Evolutionary conservation across 139 green algal species (phyloP).

Genomic region (Mesotaenium endlicherianum): DNA sequence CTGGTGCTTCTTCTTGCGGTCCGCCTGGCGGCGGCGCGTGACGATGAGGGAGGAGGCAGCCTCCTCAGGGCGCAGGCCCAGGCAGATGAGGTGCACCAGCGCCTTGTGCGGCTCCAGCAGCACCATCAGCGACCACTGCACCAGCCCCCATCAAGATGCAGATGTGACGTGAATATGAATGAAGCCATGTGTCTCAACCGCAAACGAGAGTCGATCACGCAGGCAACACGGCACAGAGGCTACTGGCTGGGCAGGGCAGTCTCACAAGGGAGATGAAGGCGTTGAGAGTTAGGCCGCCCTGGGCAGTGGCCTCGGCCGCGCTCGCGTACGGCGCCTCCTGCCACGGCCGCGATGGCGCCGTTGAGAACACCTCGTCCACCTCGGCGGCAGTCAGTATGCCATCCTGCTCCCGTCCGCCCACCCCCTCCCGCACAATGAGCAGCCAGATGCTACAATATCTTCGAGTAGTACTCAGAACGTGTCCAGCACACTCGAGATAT

Average conservation of each 20-base stretch:
- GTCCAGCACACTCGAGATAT: not conserved
- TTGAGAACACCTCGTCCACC: constrained; percentile 44
- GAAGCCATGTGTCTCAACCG: not conserved
- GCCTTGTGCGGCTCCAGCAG: not conserved
- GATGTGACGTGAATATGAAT: not conserved
- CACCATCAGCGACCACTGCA: constrained; percentile 18
- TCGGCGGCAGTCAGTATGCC: constrained; percentile 3
- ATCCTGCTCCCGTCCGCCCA: constrained; percentile 7
- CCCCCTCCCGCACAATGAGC: not conserved
- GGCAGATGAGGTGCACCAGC: constrained; percentile 25
- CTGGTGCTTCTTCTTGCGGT: constrained; percentile 24
- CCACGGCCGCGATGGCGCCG: constrained; percentile 16
- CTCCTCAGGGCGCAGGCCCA: not conserved
- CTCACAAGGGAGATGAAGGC: constrained; percentile 13
- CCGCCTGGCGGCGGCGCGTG: constrained; percentile 6
- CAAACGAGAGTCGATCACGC: not conserved
- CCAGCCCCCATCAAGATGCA: not conserved
- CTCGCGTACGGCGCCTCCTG: constrained; percentile 1
- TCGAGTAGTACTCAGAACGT: not conserved
- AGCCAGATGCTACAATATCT: not conserved
- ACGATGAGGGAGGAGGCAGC: not conserved
- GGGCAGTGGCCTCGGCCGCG: not conserved
- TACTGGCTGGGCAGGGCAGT: not conserved
- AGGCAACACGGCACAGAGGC: not conserved
- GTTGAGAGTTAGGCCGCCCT: constrained; percentile 5